Evolutionary conservation across 2,329 filamentous ascomycete species (phyloP).

Genomic region (Didymella exigua): DNA sequence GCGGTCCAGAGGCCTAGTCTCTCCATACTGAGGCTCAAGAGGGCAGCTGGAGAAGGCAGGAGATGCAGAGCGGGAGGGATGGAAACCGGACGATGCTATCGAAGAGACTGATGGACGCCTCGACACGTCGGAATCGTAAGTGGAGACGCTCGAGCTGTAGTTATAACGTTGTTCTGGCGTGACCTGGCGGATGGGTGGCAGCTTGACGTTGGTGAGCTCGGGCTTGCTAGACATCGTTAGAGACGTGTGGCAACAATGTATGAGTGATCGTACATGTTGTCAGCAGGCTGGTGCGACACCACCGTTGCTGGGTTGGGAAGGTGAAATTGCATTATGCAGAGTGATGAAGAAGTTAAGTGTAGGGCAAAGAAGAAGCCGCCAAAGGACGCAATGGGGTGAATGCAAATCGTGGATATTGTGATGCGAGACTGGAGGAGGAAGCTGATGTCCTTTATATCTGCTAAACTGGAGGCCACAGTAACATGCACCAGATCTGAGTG

Average conservation of each 20-base stretch:
- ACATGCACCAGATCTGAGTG: constrained; percentile 14
- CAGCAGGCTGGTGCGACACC: constrained; percentile 13
- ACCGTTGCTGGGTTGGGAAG: constrained; percentile 17
- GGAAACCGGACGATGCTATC: constrained; percentile 12
- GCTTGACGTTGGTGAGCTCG: constrained; percentile 13
- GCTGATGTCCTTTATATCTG: constrained; percentile 12
- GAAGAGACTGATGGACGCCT: constrained; percentile 16
- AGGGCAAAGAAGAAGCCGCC: constrained; percentile 9
- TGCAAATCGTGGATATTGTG: constrained; percentile 5
- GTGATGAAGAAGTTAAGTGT: neutral
- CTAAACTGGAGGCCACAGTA: neutral
- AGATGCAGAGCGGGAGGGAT: constrained; percentile 16
- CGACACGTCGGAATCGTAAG: constrained; percentile 15
- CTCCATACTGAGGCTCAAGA: constrained; percentile 9
- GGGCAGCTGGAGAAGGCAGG: constrained; percentile 8
- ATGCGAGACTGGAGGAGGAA: neutral
- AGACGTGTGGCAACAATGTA: neutral
- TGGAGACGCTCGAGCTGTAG: constrained; percentile 8
- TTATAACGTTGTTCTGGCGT: constrained; percentile 9
- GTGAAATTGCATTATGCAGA: constrained; percentile 14
- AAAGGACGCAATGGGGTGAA: constrained; percentile 9
- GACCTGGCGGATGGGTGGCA: constrained; percentile 12
- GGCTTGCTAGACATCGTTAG: constrained; percentile 7
- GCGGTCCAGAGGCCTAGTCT: neutral
- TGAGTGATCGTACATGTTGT: constrained; percentile 5